phyloP scores from a whole-genome alignment of 768 basidiomycete species.

The Leccinum arenicola region DNA sequence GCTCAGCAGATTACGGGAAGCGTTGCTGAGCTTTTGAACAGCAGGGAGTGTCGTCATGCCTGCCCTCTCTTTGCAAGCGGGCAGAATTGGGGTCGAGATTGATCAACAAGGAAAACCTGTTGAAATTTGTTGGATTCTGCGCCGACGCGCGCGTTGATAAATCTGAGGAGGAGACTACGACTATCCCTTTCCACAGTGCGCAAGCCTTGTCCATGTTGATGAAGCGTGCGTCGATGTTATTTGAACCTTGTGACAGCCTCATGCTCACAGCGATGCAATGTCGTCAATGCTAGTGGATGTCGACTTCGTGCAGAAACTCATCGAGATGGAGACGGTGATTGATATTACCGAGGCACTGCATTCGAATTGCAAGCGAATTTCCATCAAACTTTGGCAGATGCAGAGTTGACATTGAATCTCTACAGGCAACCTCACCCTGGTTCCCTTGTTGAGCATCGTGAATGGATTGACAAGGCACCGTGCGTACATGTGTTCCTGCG shows the following conservation, averaged over 20 bases:
- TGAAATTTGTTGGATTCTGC: constrained; percentile 19
- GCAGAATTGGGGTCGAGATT: constrained; percentile 11
- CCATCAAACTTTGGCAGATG: background rate
- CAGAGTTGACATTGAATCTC: background rate
- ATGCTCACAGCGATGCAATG: background rate
- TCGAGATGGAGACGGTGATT: constrained; percentile 15
- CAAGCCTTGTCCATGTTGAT: constrained; percentile 27
- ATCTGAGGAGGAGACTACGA: constrained; percentile 17
- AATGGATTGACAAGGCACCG: constrained; percentile 14
- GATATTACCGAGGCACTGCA: constrained; percentile 17
- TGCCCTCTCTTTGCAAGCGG: constrained; percentile 29
- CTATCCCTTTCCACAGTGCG: constrained; percentile 22
- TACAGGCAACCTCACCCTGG: constrained; percentile 13
- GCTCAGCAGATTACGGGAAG: constrained; percentile 6
- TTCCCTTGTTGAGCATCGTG: constrained; percentile 21
- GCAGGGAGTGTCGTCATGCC: constrained; percentile 15
- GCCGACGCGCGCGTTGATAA: constrained; percentile 4
- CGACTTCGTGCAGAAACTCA: constrained; percentile 9
- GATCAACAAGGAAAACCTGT: constrained; percentile 18
- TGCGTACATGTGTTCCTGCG: background rate
- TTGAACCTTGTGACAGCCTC: background rate
- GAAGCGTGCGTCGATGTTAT: constrained; percentile 14
- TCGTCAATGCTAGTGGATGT: constrained; percentile 11
- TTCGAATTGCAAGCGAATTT: constrained; percentile 14
- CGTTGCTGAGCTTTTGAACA: constrained; percentile 15